These are phyloP conservation scores for Starmera stellimalicola DNA, from an alignment of 1,139 yeast genomes.

Conservation along the genomic window DNA sequence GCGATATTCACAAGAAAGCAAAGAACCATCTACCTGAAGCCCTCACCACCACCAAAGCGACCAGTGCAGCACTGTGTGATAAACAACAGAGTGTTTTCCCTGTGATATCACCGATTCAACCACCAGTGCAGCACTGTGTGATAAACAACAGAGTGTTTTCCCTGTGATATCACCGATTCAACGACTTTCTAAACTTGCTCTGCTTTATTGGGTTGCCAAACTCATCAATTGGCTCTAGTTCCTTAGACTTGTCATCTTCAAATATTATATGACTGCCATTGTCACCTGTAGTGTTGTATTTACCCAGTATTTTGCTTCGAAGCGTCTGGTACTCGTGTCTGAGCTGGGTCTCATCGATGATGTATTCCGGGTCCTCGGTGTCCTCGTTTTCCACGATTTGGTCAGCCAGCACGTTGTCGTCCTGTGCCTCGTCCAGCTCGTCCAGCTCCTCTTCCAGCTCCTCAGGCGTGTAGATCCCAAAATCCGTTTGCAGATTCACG, in stretches of 20 bases:
- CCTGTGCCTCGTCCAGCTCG: conserved; percentile 19
- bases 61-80: too few species aligned
- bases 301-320: conserved; percentile 17
- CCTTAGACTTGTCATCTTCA: conserved; percentile 40
- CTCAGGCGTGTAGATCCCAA: conserved; percentile 15
- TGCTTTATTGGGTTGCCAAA: conserved; percentile 47
- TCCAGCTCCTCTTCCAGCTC: conserved; percentile 17
- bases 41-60: too few species aligned
- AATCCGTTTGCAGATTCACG: conserved; percentile 6
- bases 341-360: conserved; percentile 19
- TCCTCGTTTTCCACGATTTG: conserved; percentile 29
- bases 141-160: too few species aligned
- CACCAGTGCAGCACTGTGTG: too few species aligned
- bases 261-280: conserved; percentile 13
- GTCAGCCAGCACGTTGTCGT: conserved; percentile 23
- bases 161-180: not conserved
- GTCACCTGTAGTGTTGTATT: conserved; percentile 11
- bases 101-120: not conserved
- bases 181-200: conserved; percentile 64
- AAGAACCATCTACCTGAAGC: not conserved
- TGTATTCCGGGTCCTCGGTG: conserved; percentile 31
- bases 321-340: conserved; percentile 28
- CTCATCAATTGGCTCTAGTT: conserved; percentile 66
- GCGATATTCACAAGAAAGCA: conserved; percentile 1
- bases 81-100: too few species aligned